These are phyloP conservation scores for Vanilla planifolia DNA, from an alignment of 106 monocot species.

Conservation along the genomic window DNA sequence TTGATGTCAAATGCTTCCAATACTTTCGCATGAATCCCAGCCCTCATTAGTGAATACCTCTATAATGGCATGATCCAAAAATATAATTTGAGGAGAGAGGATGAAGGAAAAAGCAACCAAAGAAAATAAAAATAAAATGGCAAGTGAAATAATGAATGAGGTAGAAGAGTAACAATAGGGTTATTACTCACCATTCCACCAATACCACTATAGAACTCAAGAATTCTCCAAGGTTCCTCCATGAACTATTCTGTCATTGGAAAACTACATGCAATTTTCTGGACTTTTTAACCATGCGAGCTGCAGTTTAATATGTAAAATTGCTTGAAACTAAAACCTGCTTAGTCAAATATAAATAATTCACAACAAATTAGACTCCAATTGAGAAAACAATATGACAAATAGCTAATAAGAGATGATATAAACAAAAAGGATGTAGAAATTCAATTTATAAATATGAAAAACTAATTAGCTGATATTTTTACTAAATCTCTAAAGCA, in stretches of 20 bases:
- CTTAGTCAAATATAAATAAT: too few species aligned
- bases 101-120: background rate
- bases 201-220: conserved; percentile 94
- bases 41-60: conserved; percentile 73
- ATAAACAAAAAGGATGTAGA: too few species aligned
- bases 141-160: background rate
- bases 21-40: conserved; percentile 44
- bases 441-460: too few species aligned
- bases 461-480: too few species aligned
- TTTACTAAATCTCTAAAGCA: too few species aligned
- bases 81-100: background rate
- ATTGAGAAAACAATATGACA: too few species aligned
- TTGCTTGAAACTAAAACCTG: too few species aligned
- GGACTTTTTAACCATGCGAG: too few species aligned
- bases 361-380: too few species aligned
- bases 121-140: conserved; percentile 1
- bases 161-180: background rate
- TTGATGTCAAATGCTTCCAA: conserved; percentile 91
- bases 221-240: conserved; percentile 54
- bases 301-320: too few species aligned
- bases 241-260: conserved; percentile 7
- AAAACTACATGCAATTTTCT: background rate
- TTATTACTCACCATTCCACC: conserved; percentile 61
- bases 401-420: too few species aligned
- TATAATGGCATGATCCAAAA: conserved; percentile 9